Evolutionary conservation across 352 stramenopile species (phyloP).

Genomic region (Aphanomyces stellatus): DNA sequence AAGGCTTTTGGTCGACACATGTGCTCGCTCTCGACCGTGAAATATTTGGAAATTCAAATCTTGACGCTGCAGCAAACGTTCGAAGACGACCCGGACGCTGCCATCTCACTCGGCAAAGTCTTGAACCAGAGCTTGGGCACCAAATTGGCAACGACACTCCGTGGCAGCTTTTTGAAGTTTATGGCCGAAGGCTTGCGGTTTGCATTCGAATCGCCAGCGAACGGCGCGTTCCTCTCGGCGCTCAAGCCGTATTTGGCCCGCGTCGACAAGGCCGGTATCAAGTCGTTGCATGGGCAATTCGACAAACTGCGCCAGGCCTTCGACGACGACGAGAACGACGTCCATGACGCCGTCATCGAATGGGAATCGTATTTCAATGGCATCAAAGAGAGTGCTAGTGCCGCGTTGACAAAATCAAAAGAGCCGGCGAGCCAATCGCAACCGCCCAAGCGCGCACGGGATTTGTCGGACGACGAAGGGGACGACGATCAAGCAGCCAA

Average conservation of each 20-base stretch:
- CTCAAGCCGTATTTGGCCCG: slow-evolving; percentile 64
- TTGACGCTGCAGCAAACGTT: slow-evolving; percentile 64
- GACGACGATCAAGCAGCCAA: background rate
- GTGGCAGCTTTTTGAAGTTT: slow-evolving; percentile 72
- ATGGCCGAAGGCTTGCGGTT: slow-evolving; percentile 72
- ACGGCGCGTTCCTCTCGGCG: slow-evolving; percentile 44
- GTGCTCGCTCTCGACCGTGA: slow-evolving; percentile 60
- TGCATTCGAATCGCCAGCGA: slow-evolving; percentile 37
- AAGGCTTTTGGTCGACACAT: slow-evolving; percentile 76
- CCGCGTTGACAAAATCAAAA: too few relatives aligned
- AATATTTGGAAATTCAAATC: slow-evolving; percentile 86
- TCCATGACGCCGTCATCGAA: slow-evolving; percentile 48
- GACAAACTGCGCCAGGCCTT: slow-evolving; percentile 40
- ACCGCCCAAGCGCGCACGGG: too few relatives aligned
- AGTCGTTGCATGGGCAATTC: slow-evolving; percentile 64
- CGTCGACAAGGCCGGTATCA: slow-evolving; percentile 50
- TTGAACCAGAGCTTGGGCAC: slow-evolving; percentile 76
- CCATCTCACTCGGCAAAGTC: slow-evolving; percentile 57
- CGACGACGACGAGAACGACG: slow-evolving; percentile 31
- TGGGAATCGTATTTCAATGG: slow-evolving; percentile 37
- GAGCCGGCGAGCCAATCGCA: too few relatives aligned
- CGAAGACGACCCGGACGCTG: slow-evolving; percentile 51
- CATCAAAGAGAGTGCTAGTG: background rate
- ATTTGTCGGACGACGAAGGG: background rate
- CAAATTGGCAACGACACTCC: slow-evolving; percentile 52